Percentiles rank a stretch among this genome's conserved stretches.
Conservation (phyloP, 2,329 filamentous ascomycete species). For the Aspergillus tubingensis region DNA sequence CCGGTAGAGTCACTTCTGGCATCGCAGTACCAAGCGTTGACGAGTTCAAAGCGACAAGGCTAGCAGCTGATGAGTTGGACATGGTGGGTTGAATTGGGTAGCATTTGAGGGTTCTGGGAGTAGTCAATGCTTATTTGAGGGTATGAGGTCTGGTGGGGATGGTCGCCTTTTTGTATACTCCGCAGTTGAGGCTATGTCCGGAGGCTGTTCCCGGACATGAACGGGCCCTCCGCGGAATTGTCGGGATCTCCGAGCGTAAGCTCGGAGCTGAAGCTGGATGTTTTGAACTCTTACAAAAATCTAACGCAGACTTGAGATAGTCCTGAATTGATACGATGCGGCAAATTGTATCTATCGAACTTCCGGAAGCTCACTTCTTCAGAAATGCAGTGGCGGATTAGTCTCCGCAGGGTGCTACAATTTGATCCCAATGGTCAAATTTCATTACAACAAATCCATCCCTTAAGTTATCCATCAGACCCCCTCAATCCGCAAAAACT, state of each 20-base stretch:
- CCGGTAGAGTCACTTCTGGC: slow-evolving; percentile 4
- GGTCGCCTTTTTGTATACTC: background rate
- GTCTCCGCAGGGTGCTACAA: no score
- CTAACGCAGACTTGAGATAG: background rate
- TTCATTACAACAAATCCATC: background rate
- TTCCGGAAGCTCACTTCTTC: no score
- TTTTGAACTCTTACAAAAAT: background rate
- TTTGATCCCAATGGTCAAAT: background rate
- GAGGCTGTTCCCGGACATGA: background rate
- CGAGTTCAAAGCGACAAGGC: background rate
- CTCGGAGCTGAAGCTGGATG: background rate
- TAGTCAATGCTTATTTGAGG: background rate
- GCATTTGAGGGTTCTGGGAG: background rate
- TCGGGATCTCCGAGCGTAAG: background rate
- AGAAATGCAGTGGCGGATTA: no score
- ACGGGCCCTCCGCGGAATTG: slow-evolving; percentile 1
- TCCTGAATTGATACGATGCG: background rate
- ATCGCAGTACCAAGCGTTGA: background rate
- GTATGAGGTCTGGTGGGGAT: background rate
- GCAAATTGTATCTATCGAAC: no score
- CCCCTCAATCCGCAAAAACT: background rate
- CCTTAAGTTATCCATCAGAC: background rate
- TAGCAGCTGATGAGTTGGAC: background rate
- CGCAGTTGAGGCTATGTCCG: background rate
- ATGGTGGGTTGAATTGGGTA: background rate